Conservation (phyloP, 106 monocot species). For the Gastrodia elata region DNA sequence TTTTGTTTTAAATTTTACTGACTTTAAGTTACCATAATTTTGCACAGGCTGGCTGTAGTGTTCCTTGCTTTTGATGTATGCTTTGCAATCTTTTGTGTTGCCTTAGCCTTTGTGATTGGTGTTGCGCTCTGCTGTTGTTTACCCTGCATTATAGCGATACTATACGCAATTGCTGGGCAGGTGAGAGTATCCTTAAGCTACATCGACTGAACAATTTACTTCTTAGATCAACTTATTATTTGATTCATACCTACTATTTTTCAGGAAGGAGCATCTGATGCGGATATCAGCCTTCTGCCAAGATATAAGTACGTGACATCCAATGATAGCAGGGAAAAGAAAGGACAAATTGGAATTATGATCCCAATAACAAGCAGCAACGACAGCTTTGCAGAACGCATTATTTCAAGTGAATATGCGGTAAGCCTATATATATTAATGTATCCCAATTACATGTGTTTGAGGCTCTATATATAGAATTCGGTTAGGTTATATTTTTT, state of each 20-base stretch:
- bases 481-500: too few relatives aligned
- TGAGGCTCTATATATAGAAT: too few relatives aligned
- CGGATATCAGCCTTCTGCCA: slow-evolving; percentile 74
- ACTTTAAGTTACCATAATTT: background rate
- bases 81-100: slow-evolving; percentile 74
- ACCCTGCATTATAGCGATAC: slow-evolving; percentile 86
- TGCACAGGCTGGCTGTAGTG: slow-evolving; percentile 53
- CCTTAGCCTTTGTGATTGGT: slow-evolving; percentile 75
- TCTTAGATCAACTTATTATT: background rate
- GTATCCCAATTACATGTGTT: too few relatives aligned
- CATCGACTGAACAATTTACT: background rate
- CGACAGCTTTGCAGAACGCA: slow-evolving; percentile 24
- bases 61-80: slow-evolving; percentile 85
- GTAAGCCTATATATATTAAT: too few relatives aligned
- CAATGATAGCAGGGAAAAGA: slow-evolving; percentile 25
- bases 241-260: background rate
- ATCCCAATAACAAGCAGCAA: slow-evolving; percentile 36
- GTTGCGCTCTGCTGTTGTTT: slow-evolving; percentile 84
- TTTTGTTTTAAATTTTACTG: background rate
- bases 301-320: slow-evolving; percentile 55
- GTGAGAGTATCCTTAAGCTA: slow-evolving; percentile 17
- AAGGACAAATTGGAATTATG: slow-evolving; percentile 48
- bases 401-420: slow-evolving; percentile 60
- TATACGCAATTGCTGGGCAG: slow-evolving; percentile 81
- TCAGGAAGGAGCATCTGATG: slow-evolving; percentile 89